Conservation (phyloP, 1,284 basidiomycete genomes). For the Apiotrichum gamsii region DNA sequence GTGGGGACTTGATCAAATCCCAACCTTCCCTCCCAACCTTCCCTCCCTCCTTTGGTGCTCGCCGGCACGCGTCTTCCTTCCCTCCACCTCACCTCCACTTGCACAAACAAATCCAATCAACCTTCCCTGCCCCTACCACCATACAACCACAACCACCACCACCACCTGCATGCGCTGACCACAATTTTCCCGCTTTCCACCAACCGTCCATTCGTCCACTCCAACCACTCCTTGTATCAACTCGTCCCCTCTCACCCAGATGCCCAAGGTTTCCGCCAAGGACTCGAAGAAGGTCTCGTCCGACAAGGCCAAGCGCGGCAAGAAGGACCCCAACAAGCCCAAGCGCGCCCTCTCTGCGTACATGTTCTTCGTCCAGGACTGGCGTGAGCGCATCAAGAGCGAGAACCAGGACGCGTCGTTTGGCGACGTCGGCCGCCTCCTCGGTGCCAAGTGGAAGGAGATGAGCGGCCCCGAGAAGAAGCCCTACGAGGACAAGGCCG, state of each 20-base stretch:
- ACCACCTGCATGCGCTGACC: slow-evolving; percentile 3
- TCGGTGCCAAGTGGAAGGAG: slow-evolving; percentile 87
- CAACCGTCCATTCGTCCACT: neutral
- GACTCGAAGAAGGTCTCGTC: slow-evolving; percentile 63
- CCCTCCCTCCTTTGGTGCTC: too few relatives aligned
- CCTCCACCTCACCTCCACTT: too few relatives aligned
- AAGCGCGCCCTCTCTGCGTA: slow-evolving; percentile 76
- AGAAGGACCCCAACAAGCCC: slow-evolving; percentile 45
- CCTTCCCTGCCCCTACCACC: neutral
- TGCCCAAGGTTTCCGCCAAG: slow-evolving; percentile 59
- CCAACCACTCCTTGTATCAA: neutral
- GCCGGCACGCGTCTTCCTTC: too few relatives aligned
- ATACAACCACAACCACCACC: neutral
- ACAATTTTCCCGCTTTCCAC: neutral
- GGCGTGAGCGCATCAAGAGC: slow-evolving; percentile 86
- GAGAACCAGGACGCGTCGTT: slow-evolving; percentile 94
- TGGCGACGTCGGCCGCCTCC: slow-evolving; percentile 83
- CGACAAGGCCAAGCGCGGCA: slow-evolving; percentile 29
- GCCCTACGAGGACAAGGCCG: slow-evolving; percentile 86
- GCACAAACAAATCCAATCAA: neutral
- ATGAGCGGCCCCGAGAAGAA: slow-evolving; percentile 77
- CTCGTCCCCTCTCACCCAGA: slow-evolving; percentile 29
- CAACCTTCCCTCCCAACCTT: too few relatives aligned
- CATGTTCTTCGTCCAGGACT: slow-evolving; percentile 98
- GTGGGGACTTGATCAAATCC: too few relatives aligned